Evolutionary conservation across 306 rosid species (phyloP), one percentile per base, ranked within the genome.

Genomic region (Lupinus albus): DNA sequence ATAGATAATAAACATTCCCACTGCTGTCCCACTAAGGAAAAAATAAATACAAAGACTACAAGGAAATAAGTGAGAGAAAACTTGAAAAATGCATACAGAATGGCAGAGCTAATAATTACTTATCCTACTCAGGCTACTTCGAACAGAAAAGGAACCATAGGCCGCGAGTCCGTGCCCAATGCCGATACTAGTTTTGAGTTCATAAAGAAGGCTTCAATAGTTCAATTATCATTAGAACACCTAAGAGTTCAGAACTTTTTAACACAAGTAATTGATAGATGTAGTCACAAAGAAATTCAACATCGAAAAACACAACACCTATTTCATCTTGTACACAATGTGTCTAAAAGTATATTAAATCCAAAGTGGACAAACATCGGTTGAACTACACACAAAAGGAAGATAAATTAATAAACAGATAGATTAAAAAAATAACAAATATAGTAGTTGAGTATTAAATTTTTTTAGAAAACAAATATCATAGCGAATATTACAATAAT

Each of bases 1-100:
- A 46, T 14, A 17, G 32, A 10, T 42, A 61, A 52, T 5, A 52
- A 51, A 61, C 38, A 50, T 45, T 36, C 68, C 63, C 60, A 59
- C 49, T 1, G 41, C 61, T 12, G 41, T 16, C 42, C 17, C 16
- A 18, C 44, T 8, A 49, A 52, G 44, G 20, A 20, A 65, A 47
- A 60, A 13, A 33, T 25, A 25, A 35, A 30, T 38, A 12, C 15
- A 11, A 59, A 59, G 14, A 55, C 30, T 9, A 68, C 30, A 45
- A 16, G 25, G 15, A 51, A 2, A 52, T 21, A 30, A 53, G 58
- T 39, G 20, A 13, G 15, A 7, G 13, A 55, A 64, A 51, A 53
- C 44, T n/a, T 28, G 52, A 48, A 75, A 32, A 28, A 2, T 39
- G 28, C 44, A 14, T 25, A 60, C 44, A 18, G 15, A 58, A 47